These are phyloP conservation scores for Hymenoscyphus repandus DNA, from an alignment of 2,329 filamentous ascomycete genomes.

Conservation along the genomic window DNA sequence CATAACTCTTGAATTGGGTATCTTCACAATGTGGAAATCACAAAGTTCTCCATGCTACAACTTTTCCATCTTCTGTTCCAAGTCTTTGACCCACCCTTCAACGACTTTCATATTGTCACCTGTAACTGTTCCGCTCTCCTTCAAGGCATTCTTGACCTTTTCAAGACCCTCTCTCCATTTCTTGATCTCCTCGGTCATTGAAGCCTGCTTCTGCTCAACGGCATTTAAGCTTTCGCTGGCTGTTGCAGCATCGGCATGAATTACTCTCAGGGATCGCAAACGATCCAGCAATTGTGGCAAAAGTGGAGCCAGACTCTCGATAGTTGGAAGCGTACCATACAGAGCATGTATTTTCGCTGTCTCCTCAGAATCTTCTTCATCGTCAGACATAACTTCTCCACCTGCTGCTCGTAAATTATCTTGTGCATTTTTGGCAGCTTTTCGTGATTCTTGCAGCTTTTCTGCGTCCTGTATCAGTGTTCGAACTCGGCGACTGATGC, in stretches of 20 bases:
- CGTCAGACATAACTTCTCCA: conserved; percentile 35
- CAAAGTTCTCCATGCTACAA: conserved; percentile 18
- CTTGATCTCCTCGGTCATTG: conserved; percentile 78
- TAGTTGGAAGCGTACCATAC: conserved; percentile 81
- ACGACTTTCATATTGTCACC: conserved; percentile 78
- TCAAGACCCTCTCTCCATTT: conserved; percentile 79
- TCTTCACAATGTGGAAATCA: conserved; percentile 15
- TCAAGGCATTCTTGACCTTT: conserved; percentile 71
- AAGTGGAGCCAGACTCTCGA: conserved; percentile 79
- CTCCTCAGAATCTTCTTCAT: conserved; percentile 61
- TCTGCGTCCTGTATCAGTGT: conserved; percentile 70
- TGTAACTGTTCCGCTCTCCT: conserved; percentile 64
- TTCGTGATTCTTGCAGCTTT: conserved; percentile 59
- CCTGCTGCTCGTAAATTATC: conserved; percentile 47
- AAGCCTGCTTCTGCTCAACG: conserved; percentile 73
- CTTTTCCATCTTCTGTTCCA: conserved; percentile 71
- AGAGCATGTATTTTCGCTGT: conserved; percentile 84
- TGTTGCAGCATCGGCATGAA: conserved; percentile 81
- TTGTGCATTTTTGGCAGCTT: conserved; percentile 55
- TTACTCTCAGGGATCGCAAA: conserved; percentile 72
- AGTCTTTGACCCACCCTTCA: conserved; percentile 79
- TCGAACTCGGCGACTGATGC: conserved; percentile 63
- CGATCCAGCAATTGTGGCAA: conserved; percentile 82
- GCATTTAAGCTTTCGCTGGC: conserved; percentile 72
- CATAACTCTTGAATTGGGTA: conserved; percentile 22